Evolutionary conservation across 2,329 filamentous ascomycete genomes (phyloP).

Genomic region (Fusarium bactridioides): DNA sequence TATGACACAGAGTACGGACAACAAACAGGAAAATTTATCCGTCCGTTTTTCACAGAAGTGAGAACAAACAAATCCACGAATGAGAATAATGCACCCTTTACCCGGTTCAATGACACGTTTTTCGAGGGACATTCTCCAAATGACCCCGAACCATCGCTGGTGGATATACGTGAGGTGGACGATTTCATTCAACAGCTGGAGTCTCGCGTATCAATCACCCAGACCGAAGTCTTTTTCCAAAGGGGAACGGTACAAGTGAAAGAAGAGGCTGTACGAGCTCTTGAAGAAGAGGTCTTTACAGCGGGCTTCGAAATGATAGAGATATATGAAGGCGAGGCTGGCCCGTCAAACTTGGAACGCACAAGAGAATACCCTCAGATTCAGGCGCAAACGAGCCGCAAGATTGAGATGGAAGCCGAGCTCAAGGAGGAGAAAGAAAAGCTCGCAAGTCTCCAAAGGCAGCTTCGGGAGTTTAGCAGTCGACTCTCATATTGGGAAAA

Average conservation of each 20-base stretch:
- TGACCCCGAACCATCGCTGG: background rate
- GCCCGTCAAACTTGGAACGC: background rate
- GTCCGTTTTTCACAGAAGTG: background rate
- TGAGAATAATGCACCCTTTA: background rate
- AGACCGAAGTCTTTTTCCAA: rapidly evolving
- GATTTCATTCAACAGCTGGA: background rate
- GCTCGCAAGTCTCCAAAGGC: background rate
- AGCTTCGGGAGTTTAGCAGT: background rate
- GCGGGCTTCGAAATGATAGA: no score
- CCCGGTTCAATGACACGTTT: background rate
- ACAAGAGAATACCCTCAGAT: background rate
- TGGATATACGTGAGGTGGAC: background rate
- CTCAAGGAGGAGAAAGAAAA: background rate
- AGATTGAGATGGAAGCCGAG: background rate
- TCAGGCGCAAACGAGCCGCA: no score
- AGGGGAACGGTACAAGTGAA: background rate
- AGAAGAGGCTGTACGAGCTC: background rate
- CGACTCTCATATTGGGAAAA: background rate
- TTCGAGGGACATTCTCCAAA: background rate
- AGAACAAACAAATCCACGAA: background rate
- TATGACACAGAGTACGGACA: background rate
- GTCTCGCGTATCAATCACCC: rapidly evolving
- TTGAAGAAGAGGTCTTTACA: background rate
- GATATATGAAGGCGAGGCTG: background rate
- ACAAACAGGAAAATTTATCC: background rate